Evolutionary conservation across 1,139 yeast species (phyloP), one percentile per base, ranked within the genome.

Genomic region (Suhomyces guaymorum): DNA sequence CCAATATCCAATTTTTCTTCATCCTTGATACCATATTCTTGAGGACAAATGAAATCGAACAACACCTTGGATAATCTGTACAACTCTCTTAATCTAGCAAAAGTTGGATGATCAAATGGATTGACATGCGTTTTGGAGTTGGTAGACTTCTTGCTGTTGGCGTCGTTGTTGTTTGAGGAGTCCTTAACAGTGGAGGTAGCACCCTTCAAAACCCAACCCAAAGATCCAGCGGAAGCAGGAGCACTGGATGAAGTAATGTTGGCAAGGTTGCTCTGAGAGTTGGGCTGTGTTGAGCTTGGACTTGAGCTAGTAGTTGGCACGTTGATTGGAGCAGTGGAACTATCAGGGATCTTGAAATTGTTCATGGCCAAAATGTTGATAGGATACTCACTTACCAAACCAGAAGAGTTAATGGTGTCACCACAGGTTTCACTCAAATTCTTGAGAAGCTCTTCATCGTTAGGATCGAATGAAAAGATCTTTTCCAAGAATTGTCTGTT

Each of bases 41-140:
- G 97, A 9, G 99, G 99, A 61, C 98, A 92, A 35, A 94, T 89
- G 53, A 92, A 92, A 62, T 94, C 99, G 63, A 94, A 94, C 46
- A 94, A 66, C 4, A 94, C 96, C 59, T 94, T 94, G 0, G 97
- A 87, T 37, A 94, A 70, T 44, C 92, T 72, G 59, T 90, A 94
- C 38, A 94, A 71, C 55, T 94, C 98, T 48, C 97, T 75, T 41
- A 94, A 70, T 44, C 88, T 75, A 16, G 85, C 83, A 57, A 75
- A 89, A 34, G 84, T 82, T 3, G 89, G 82, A 46, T 82, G 84
- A 54, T 87, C 96, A 59, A 90, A 90, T 28, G 90, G 86, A 44
- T 79, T 82, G 31, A 56, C 60, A 38, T 57, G 56, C 24, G 55
- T 63, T 47, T 37, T 65, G 42, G 39, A 60, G 28, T 43, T 47